These are phyloP conservation scores for Lolium rigidum DNA, from an alignment of 176 grass and related monocot genomes.

Conservation along the genomic window DNA sequence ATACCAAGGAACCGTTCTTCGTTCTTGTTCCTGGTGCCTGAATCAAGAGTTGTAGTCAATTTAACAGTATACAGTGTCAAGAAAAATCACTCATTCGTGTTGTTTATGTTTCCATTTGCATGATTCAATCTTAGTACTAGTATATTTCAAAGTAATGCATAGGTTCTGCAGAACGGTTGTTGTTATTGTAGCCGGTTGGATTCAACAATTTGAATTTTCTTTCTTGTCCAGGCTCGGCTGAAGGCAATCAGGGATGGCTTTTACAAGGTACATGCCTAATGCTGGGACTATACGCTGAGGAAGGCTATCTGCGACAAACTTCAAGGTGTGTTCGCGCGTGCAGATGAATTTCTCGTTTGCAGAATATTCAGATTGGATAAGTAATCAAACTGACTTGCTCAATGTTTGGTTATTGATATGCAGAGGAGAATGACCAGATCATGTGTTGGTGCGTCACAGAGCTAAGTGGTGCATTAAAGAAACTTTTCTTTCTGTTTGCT, in stretches of 20 bases:
- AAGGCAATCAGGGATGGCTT: constrained; percentile 70
- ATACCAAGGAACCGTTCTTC: not conserved
- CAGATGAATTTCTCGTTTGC: not conserved
- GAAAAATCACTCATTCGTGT: too few species aligned
- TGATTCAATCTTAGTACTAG: not conserved
- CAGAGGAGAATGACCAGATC: too few species aligned
- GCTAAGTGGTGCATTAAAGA: too few species aligned
- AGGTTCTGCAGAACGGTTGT: not conserved
- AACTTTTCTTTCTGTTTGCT: constrained; percentile 43
- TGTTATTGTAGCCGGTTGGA: not conserved
- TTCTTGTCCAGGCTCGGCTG: constrained; percentile 62
- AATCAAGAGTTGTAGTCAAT: too few species aligned
- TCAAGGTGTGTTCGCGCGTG: constrained; percentile 50
- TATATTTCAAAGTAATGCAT: constrained; percentile 2
- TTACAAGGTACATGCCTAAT: constrained; percentile 81
- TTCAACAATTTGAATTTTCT: not conserved
- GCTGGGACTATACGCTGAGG: constrained; percentile 72
- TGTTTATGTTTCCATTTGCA: not conserved
- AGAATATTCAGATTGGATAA: not conserved
- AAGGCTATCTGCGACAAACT: constrained; percentile 88
- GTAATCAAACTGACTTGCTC: not conserved
- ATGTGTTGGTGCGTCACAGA: too few species aligned
- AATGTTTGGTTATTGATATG: constrained; percentile 25
- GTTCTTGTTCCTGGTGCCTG: not conserved
- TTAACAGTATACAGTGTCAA: too few species aligned